phyloP scores from a whole-genome alignment of 371 early-diverging fungal genomes.

The Spiromyces aspiralis region DNA sequence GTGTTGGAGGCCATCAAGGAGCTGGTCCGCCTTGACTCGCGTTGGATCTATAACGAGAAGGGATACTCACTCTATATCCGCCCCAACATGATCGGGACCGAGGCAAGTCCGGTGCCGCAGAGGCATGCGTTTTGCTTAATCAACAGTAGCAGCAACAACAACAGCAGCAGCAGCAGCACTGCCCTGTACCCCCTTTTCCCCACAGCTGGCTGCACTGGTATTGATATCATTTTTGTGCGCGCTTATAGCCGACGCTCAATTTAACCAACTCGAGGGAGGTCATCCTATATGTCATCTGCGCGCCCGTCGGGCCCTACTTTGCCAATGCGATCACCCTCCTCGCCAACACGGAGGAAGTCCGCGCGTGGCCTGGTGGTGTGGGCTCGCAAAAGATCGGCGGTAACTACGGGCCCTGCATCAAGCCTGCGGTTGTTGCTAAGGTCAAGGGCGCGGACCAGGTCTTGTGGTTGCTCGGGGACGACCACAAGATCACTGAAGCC shows the following conservation, averaged over 20 bases:
- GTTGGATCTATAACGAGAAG: constrained; percentile 76
- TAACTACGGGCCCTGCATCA: constrained; percentile 73
- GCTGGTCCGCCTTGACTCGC: constrained; percentile 60
- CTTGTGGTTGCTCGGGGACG: constrained; percentile 82
- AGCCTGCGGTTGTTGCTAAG: constrained; percentile 78
- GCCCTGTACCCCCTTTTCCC: no score
- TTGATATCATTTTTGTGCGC: no score
- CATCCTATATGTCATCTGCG: constrained; percentile 74
- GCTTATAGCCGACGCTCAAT: not conserved
- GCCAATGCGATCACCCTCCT: constrained; percentile 62
- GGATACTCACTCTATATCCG: constrained; percentile 93
- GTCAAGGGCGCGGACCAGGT: constrained; percentile 80
- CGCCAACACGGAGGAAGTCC: constrained; percentile 68
- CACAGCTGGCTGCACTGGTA: no score
- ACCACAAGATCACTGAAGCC: constrained; percentile 82
- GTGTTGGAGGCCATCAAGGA: constrained; percentile 70
- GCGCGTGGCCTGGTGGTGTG: constrained; percentile 96
- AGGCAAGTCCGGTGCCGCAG: constrained; percentile 35
- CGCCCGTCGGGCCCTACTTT: constrained; percentile 96
- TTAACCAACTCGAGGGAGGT: constrained; percentile 21
- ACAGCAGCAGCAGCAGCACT: no score
- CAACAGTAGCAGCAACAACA: no score
- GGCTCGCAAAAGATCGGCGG: constrained; percentile 88
- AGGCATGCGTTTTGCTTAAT: no score
- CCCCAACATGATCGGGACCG: constrained; percentile 91